phyloP scores from a whole-genome alignment of 192 early-diverging fungal genomes.

The Mortierella alpina region DNA sequence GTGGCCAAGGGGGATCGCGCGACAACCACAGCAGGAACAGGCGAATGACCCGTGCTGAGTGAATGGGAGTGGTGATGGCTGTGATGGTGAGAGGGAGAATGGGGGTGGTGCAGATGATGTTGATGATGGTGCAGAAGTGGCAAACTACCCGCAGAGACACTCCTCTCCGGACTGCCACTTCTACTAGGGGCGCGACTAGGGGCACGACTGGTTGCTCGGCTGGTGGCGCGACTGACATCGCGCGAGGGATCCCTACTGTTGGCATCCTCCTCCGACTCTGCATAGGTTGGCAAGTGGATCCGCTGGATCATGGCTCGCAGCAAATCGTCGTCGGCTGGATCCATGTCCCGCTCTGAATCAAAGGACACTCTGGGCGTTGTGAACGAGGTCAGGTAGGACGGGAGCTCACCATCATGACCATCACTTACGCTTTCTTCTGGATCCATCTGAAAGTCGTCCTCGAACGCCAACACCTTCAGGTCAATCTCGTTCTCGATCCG shows the following conservation, averaged over 20 bases:
- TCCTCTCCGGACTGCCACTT: slow-evolving; percentile 30
- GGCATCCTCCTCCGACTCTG: slow-evolving; percentile 38
- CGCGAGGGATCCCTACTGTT: slow-evolving; percentile 35
- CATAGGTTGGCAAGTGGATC: slow-evolving; percentile 46
- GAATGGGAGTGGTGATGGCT: neutral
- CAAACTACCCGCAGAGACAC: neutral
- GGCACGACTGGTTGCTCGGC: slow-evolving; percentile 6
- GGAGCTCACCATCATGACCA: slow-evolving; percentile 17
- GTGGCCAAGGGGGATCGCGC: slow-evolving; percentile 2
- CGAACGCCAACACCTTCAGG: slow-evolving; percentile 43
- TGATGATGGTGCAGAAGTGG: neutral
- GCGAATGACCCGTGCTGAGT: slow-evolving; percentile 9
- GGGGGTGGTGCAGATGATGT: slow-evolving; percentile 6
- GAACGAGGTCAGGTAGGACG: slow-evolving; percentile 47
- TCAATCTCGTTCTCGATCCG: slow-evolving; percentile 43
- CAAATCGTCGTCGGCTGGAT: slow-evolving; percentile 34
- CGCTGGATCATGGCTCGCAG: slow-evolving; percentile 25
- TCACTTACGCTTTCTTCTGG: slow-evolving; percentile 10
- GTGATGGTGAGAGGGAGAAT: slow-evolving; percentile 1
- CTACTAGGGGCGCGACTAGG: slow-evolving; percentile 31
- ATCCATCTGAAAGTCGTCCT: slow-evolving; percentile 28
- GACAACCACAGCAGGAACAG: neutral
- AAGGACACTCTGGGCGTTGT: slow-evolving; percentile 43
- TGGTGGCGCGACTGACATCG: slow-evolving; percentile 23
- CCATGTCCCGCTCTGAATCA: slow-evolving; percentile 46